These are phyloP conservation scores for Fusarium lyarnte DNA, from an alignment of 2,329 filamentous ascomycete species.

Conservation along the genomic window DNA sequence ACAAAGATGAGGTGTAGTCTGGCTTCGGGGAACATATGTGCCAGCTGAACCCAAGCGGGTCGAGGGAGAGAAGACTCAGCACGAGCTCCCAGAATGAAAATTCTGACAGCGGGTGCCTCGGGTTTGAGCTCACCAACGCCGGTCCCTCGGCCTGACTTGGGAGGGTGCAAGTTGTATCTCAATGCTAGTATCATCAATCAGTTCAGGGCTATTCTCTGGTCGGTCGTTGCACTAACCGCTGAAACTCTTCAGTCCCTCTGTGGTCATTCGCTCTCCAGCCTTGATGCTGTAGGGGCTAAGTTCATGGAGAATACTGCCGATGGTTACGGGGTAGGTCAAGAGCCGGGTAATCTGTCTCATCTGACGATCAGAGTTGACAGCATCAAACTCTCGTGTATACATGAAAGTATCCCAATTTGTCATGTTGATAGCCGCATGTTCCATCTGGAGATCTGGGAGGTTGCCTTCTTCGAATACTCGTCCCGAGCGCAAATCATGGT, in stretches of 20 bases:
- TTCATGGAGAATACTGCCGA: conserved; percentile 92
- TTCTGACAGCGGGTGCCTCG: conserved; percentile 85
- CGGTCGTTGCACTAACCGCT: conserved; percentile 70
- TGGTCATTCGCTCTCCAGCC: conserved; percentile 77
- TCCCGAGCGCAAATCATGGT: conserved; percentile 91
- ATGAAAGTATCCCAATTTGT: conserved; percentile 98
- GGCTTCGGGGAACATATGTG: conserved; percentile 94
- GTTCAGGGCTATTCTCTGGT: neutral
- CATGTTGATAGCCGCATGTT: conserved; percentile 95
- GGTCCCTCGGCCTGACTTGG: conserved; percentile 76
- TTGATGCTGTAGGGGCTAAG: conserved; percentile 90
- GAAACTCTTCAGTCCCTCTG: conserved; percentile 92
- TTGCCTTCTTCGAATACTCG: conserved; percentile 94
- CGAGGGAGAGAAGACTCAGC: conserved; percentile 97
- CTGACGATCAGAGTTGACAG: conserved; percentile 88
- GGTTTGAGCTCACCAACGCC: conserved; percentile 82
- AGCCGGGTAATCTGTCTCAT: conserved; percentile 94
- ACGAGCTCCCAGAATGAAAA: conserved; percentile 93
- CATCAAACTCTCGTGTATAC: conserved; percentile 90
- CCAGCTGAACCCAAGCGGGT: conserved; percentile 91
- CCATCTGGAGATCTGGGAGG: conserved; percentile 88
- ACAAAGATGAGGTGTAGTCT: conserved; percentile 93
- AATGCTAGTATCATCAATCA: conserved; percentile 66
- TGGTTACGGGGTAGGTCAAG: conserved; percentile 91
- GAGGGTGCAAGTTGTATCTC: conserved; percentile 92